These are phyloP conservation scores for Arachis monticola DNA, from an alignment of 331 rosid genomes.

Conservation along the genomic window DNA sequence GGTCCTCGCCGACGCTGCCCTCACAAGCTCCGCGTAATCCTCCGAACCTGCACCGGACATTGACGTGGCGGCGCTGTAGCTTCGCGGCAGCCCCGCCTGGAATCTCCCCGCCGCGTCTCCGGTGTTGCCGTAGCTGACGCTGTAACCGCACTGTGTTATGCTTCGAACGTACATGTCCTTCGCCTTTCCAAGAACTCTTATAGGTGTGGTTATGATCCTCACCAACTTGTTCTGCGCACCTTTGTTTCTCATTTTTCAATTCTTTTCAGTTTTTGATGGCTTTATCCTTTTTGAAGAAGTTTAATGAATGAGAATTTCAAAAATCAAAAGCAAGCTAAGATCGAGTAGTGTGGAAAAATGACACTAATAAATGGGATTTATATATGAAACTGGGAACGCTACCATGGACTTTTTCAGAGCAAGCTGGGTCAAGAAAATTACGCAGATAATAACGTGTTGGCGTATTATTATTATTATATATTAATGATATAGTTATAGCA, in stretches of 20 bases:
- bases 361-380: too few relatives aligned
- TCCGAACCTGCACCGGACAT: slow-evolving; percentile 40
- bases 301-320: background rate
- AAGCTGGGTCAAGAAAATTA: slow-evolving; percentile 38
- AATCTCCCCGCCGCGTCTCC: slow-evolving; percentile 39
- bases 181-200: slow-evolving; percentile 61
- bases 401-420: slow-evolving; percentile 56
- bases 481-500: background rate
- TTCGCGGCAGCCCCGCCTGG: slow-evolving; percentile 50
- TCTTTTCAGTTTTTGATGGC: too few relatives aligned
- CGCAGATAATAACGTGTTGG: slow-evolving; percentile 49
- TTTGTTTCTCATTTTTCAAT: slow-evolving; percentile 42
- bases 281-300: too few relatives aligned
- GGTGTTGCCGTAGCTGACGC: slow-evolving; percentile 38
- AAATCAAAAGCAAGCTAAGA: too few relatives aligned
- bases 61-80: slow-evolving; percentile 58
- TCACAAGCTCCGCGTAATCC: slow-evolving; percentile 66
- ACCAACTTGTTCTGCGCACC: slow-evolving; percentile 49
- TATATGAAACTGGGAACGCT: slow-evolving; percentile 21
- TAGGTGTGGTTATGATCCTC: slow-evolving; percentile 60
- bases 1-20: slow-evolving; percentile 79
- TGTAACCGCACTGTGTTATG: slow-evolving; percentile 54
- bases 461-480: background rate
- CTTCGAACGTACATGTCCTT: slow-evolving; percentile 66
- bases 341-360: too few relatives aligned